Conservation (phyloP, 2,329 filamentous ascomycete genomes). For the Ophiocordyceps camponoti-saundersi region DNA sequence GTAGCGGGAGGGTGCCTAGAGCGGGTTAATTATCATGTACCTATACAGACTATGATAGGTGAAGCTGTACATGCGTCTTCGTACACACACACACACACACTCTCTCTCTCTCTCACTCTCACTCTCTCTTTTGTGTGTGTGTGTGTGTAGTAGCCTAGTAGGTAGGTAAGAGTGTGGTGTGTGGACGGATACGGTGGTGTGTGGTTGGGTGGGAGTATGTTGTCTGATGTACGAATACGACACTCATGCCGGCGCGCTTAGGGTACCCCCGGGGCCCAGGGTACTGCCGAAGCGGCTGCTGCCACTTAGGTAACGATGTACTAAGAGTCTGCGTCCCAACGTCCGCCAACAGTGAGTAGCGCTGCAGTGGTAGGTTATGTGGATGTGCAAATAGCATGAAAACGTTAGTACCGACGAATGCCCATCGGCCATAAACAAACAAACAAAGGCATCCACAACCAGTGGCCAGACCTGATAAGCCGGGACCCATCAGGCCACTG, state of each 20-base stretch:
- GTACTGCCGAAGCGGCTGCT: background rate
- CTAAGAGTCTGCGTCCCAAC: background rate
- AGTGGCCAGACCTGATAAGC: constrained; percentile 1
- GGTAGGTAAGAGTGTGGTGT: background rate
- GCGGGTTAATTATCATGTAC: background rate
- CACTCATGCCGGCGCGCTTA: background rate
- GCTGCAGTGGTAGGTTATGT: background rate
- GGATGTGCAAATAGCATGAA: background rate
- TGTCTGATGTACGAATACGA: background rate
- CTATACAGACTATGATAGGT: too few relatives aligned
- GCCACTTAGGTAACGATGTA: background rate
- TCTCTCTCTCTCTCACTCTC: too few relatives aligned
- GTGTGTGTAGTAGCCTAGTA: background rate
- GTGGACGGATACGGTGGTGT: background rate
- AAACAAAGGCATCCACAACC: constrained; percentile 10
- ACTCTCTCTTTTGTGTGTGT: background rate
- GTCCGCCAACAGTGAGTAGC: background rate
- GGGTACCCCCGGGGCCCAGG: background rate
- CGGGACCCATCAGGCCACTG: constrained; percentile 1
- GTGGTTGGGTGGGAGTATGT: background rate
- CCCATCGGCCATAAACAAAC: constrained; percentile 13
- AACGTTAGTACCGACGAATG: background rate
- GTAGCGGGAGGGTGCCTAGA: constrained; percentile 7
- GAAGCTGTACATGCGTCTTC: too few relatives aligned
- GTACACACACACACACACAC: background rate